These are phyloP conservation scores for Asterochloris erici DNA, from an alignment of 139 green algal species.

Conservation along the genomic window DNA sequence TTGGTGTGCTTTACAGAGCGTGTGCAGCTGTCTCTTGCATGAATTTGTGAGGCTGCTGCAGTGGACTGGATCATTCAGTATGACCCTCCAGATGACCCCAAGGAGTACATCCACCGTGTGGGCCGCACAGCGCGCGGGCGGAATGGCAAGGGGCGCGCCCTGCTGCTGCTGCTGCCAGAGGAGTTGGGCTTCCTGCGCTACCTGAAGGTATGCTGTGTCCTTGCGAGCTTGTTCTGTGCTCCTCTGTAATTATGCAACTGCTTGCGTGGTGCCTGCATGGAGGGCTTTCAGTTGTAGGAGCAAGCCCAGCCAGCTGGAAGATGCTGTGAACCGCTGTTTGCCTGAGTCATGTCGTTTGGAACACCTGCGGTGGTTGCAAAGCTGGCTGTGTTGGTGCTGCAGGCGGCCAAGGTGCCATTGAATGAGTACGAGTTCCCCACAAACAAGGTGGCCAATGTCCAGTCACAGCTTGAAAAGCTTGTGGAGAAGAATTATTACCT, in stretches of 20 bases:
- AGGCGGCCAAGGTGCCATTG: constrained; percentile 67
- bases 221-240: neutral
- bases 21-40: neutral
- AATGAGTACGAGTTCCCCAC: constrained; percentile 98
- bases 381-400: neutral
- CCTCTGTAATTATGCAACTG: neutral
- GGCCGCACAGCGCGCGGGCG: constrained; percentile 88
- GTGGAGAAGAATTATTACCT: constrained; percentile 99
- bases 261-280: neutral
- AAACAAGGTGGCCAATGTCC: constrained; percentile 95
- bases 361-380: no score
- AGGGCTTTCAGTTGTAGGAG: neutral
- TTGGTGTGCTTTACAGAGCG: neutral
- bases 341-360: no score
- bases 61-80: constrained; percentile 99
- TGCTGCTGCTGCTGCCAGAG: constrained; percentile 96
- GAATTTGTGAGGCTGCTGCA: constrained; percentile 15
- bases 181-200: constrained; percentile 93
- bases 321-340: no score
- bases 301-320: neutral
- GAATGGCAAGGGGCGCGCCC: constrained; percentile 76
- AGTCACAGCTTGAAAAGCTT: constrained; percentile 94
- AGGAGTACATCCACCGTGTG: constrained; percentile 92
- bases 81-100: constrained; percentile 94
- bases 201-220: constrained; percentile 49